phyloP scores from a whole-genome alignment of 768 basidiomycete species.

The Gymnopilus dilepis region DNA sequence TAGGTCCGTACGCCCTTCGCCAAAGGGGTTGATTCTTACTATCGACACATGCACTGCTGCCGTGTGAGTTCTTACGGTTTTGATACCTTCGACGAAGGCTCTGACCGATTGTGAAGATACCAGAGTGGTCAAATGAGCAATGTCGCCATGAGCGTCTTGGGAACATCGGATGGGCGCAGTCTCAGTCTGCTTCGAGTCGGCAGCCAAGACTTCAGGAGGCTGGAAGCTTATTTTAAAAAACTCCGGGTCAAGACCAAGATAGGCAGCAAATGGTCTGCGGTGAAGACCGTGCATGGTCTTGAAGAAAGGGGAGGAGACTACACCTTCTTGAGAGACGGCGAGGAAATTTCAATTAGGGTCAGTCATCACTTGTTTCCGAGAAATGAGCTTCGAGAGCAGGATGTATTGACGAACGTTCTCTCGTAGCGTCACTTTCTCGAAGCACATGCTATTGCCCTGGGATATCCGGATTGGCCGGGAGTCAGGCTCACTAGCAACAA shows the following conservation, averaged over 20 bases:
- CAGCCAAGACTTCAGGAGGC: slow-evolving; percentile 29
- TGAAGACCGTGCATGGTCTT: slow-evolving; percentile 43
- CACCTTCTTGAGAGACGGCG: slow-evolving; percentile 43
- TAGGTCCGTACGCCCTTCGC: slow-evolving; percentile 53
- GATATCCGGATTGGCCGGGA: slow-evolving; percentile 43
- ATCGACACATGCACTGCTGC: slow-evolving; percentile 52
- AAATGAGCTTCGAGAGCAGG: not conserved
- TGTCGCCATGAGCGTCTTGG: slow-evolving; percentile 35
- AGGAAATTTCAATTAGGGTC: slow-evolving; percentile 46
- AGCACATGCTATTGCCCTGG: slow-evolving; percentile 38
- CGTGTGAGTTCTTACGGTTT: slow-evolving; percentile 38
- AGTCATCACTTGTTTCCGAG: not conserved
- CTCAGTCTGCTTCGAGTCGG: slow-evolving; percentile 33
- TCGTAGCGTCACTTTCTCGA: slow-evolving; percentile 47
- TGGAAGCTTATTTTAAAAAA: slow-evolving; percentile 45
- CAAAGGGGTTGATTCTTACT: slow-evolving; percentile 45
- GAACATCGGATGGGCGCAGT: slow-evolving; percentile 29
- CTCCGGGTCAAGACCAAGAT: slow-evolving; percentile 38
- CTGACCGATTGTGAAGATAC: slow-evolving; percentile 28
- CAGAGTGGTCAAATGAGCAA: slow-evolving; percentile 34
- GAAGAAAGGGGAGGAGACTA: slow-evolving; percentile 43
- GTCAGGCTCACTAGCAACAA: slow-evolving; percentile 36
- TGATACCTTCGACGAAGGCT: too few relatives aligned
- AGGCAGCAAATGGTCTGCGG: slow-evolving; percentile 21
- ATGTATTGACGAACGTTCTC: not conserved